Evolutionary conservation across 2,329 filamentous ascomycete genomes (phyloP), one percentile per base, ranked within the genome.

Genomic region (Pseudocercospora macadamiae): DNA sequence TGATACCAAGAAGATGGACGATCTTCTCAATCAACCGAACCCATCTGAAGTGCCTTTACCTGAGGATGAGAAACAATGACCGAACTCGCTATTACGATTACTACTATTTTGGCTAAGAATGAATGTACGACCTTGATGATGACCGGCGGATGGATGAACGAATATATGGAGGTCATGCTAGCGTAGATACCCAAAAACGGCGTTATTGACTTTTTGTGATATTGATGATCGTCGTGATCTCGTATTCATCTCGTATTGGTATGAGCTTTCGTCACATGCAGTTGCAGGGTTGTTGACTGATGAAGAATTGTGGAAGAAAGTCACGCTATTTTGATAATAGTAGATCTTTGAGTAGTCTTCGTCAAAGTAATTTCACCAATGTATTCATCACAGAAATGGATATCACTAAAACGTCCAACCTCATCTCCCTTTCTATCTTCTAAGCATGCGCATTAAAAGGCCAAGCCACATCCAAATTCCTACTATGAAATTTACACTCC

Each of bases 391-490:
- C n/a, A n/a, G n/a, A n/a, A n/a, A n/a, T n/a, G n/a, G n/a, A n/a
- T n/a, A n/a, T n/a, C n/a, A n/a, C n/a, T n/a, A n/a, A n/a, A n/a
- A n/a, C n/a, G n/a, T n/a, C n/a, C n/a, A n/a, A n/a, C n/a, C n/a
- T n/a, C 34, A 8, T 10, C 34, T 82, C 57, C 64, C 16, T 73
- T 69, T 48, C 80, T 77, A 51, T 79, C 78, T 89, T 6, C 69
- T 77, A 42, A 89, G 70, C 61, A 90, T 71, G 69, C 28, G 39
- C 63, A 61, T 71, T 71, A 55, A 71, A 71, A n/a, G 69, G 69
- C 69, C 69, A 71, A 47, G 63, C 58, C 8, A 66, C 32, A 47
- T 68, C 59, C 60, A 71, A 48, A 60, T 70, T 70, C 16, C 63
- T 48, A 28, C 59, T 62, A 57, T 71, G 69, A 55, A 69, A 71